Percentiles rank a stretch among this genome's conserved stretches.
phyloP scores from a whole-genome alignment of 768 basidiomycete species.

The Lentinula guzmanii region DNA sequence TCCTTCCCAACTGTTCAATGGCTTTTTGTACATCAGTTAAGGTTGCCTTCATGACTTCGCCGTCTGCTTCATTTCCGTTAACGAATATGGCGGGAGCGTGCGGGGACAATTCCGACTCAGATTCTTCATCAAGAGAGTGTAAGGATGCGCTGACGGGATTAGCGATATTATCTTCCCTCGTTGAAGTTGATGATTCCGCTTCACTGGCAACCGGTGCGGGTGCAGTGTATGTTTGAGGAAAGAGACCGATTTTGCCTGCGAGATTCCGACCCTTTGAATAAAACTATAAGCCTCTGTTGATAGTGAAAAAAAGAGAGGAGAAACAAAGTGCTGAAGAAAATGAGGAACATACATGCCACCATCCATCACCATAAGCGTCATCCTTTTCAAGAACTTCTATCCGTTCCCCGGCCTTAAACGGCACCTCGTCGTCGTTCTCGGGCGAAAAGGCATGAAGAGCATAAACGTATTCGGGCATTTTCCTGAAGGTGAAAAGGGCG shows the following conservation, averaged over 20 bases:
- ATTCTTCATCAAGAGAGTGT: slow-evolving; percentile 42
- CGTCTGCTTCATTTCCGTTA: slow-evolving; percentile 21
- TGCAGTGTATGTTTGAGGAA: slow-evolving; percentile 86
- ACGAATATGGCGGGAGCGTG: slow-evolving; percentile 23
- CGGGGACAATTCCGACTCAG: slow-evolving; percentile 30
- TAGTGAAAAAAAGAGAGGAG: background rate
- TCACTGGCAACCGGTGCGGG: slow-evolving; percentile 35
- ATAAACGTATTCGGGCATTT: slow-evolving; percentile 81
- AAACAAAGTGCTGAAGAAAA: background rate
- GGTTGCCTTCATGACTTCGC: slow-evolving; percentile 78
- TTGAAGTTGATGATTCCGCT: slow-evolving; percentile 16
- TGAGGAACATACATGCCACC: slow-evolving; percentile 63
- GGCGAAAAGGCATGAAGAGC: slow-evolving; percentile 85
- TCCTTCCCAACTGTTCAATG: slow-evolving; percentile 76
- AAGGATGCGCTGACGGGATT: slow-evolving; percentile 19
- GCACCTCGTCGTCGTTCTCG: slow-evolving; percentile 91
- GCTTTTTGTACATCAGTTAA: slow-evolving; percentile 88
- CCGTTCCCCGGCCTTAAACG: slow-evolving; percentile 78
- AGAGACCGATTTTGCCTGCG: slow-evolving; percentile 80
- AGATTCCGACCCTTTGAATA: slow-evolving; percentile 72
- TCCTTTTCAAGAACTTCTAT: slow-evolving; percentile 93
- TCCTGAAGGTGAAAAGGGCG: background rate
- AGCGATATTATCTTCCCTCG: slow-evolving; percentile 15
- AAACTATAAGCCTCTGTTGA: slow-evolving; percentile 10
- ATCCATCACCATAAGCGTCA: slow-evolving; percentile 89